Evolutionary conservation across 1,139 yeast species (phyloP), one percentile per base, ranked within the genome.

Genomic region (Protomyces inouyei): DNA sequence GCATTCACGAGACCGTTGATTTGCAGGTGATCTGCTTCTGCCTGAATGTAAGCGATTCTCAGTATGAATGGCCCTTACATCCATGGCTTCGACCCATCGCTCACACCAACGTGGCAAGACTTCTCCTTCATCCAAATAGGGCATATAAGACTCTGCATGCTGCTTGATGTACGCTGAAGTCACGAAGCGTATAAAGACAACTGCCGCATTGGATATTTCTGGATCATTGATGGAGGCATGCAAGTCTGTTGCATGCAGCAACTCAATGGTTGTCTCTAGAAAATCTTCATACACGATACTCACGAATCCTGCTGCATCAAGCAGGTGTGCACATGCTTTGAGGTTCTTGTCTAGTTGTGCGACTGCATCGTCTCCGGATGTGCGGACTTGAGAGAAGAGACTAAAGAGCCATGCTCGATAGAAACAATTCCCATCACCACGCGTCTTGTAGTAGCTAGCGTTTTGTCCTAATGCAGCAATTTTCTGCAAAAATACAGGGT

Each of bases 1-100:
- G 70, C 71, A 45, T 67, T 68, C 60, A 67, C 71, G 25, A 70
- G 65, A 28, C 72, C 72, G 36, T 61, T 69, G 65, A 70, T 60
- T 57, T 70, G 69, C n/a, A 70, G 52, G 53, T 70, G 70, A 51
- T 70, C 72, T 3, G 71, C 71, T 57, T 69, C 71, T 28, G 68
- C 69, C 48, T 43, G 25, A 16, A 3, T 21, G n/a, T 18, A 6
- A 16, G 48, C n/a, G 21, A 2, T 21, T 21, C 2, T 0, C 2
- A 23, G n/a, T 35, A 23, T 2, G 16, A 14, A 10, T 14, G 46
- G 28, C 23, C 9, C 43, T n/a, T 14, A 53, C 46, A 28, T 66
- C 67, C 28, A 70, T 68, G n/a, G 71, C 70, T 59, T 70, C 72
- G 36, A 70, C 65, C 60, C 69, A 57, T 16, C 69, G 64, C 57